Evolutionary conservation across 306 rosid genomes (phyloP).

Genomic region (Dryas octopetala): DNA sequence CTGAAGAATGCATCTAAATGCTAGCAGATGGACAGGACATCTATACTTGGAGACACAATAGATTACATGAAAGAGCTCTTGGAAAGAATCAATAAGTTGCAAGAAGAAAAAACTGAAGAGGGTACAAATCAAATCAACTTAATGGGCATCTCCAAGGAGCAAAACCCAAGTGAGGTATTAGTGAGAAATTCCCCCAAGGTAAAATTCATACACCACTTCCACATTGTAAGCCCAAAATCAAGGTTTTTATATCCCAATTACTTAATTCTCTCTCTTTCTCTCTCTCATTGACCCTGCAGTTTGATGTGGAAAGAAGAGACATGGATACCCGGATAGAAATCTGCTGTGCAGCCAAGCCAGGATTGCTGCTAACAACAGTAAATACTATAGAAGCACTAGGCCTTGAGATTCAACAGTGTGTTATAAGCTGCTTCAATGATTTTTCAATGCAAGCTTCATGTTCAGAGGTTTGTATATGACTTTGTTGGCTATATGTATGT

Average conservation of each 20-base stretch:
- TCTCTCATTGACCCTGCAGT: conserved; percentile 41
- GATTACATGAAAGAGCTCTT: conserved; percentile 96
- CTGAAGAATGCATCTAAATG: conserved; percentile 10
- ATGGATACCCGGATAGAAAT: conserved; percentile 69
- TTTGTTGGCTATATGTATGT: conserved; percentile 5
- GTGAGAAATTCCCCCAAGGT: conserved; percentile 94
- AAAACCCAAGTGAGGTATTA: conserved; percentile 63
- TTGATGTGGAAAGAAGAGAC: conserved; percentile 82
- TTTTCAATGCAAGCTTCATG: conserved; percentile 94
- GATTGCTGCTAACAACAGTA: conserved; percentile 80
- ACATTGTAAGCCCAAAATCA: not conserved
- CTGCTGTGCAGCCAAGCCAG: conserved; percentile 82
- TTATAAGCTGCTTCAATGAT: conserved; percentile 91
- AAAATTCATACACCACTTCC: conserved; percentile 15
- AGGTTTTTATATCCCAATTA: not conserved
- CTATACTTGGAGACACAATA: conserved; percentile 96
- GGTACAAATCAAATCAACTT: conserved; percentile 44
- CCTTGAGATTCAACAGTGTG: conserved; percentile 95
- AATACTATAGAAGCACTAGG: conserved; percentile 82
- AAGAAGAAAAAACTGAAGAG: conserved; percentile 64
- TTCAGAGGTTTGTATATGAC: conserved; percentile 60
- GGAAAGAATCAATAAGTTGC: conserved; percentile 76
- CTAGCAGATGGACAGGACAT: conserved; percentile 92
- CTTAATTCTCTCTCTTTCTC: not conserved
- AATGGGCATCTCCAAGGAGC: conserved; percentile 58